phyloP scores from a whole-genome alignment of 2,329 filamentous ascomycete species.

The Pleoardoris graminearum region DNA sequence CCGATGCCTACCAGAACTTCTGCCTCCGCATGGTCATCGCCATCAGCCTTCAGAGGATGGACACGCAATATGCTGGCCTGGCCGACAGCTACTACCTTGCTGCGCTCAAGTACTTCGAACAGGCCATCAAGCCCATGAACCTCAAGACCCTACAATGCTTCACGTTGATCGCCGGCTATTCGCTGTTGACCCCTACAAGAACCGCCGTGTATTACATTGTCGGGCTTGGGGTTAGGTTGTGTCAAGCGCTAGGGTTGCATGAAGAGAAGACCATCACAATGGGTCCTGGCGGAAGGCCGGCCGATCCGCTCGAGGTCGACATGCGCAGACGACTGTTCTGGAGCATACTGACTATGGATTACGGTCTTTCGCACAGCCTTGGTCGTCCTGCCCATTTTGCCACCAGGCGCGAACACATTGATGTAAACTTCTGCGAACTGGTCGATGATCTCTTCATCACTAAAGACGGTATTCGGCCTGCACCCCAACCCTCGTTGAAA shows the following conservation, averaged over 20 bases:
- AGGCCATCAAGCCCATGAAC: constrained; percentile 84
- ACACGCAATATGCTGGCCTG: constrained; percentile 84
- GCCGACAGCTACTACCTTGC: constrained; percentile 95
- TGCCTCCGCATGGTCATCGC: constrained; percentile 89
- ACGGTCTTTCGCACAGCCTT: constrained; percentile 82
- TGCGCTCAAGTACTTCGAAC: constrained; percentile 81
- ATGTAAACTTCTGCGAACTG: constrained; percentile 82
- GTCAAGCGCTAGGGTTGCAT: constrained; percentile 83
- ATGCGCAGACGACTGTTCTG: constrained; percentile 87
- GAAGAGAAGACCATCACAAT: constrained; percentile 84
- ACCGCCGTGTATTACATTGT: constrained; percentile 94
- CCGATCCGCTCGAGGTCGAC: constrained; percentile 78
- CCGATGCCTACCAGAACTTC: constrained; percentile 83
- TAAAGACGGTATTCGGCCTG: constrained; percentile 69
- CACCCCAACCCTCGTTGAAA: constrained; percentile 72
- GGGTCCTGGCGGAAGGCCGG: constrained; percentile 60
- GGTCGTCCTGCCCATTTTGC: constrained; percentile 86
- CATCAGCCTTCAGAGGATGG: constrained; percentile 91
- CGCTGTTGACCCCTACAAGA: constrained; percentile 84
- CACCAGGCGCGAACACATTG: constrained; percentile 77
- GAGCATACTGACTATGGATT: constrained; percentile 87
- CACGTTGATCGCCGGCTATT: constrained; percentile 85
- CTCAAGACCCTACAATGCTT: constrained; percentile 89
- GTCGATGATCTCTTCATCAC: constrained; percentile 85
- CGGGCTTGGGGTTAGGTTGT: constrained; percentile 82